phyloP scores from a whole-genome alignment of 1,284 basidiomycete species.

The Cryptococcus sp. region DNA sequence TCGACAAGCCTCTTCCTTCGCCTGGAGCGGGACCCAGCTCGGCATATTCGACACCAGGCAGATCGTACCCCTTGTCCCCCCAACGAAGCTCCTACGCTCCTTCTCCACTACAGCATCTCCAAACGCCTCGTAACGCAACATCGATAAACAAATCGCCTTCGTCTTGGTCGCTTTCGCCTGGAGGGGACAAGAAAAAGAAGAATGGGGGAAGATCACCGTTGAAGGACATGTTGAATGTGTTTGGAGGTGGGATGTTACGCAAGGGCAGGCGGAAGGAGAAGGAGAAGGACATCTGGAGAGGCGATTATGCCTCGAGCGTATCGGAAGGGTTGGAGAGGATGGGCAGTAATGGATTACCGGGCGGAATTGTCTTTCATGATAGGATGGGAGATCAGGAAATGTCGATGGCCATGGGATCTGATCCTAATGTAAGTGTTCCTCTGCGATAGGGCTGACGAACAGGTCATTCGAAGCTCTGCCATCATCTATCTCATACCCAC shows the following conservation, averaged over 20 bases:
- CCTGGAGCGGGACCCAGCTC: slow-evolving; percentile 12
- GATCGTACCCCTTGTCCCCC: background rate
- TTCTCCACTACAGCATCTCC: slow-evolving; percentile 28
- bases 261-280: slow-evolving; percentile 18
- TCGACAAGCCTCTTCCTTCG: slow-evolving; percentile 39
- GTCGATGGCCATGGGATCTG: slow-evolving; percentile 7
- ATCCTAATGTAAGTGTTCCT: slow-evolving; percentile 21
- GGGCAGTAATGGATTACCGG: slow-evolving; percentile 29
- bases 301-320: slow-evolving; percentile 6
- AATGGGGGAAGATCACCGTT: slow-evolving; percentile 29
- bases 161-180: slow-evolving; percentile 24
- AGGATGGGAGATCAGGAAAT: slow-evolving; percentile 42
- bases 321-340: slow-evolving; percentile 11
- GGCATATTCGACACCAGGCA: slow-evolving; percentile 10
- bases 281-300: slow-evolving; percentile 20
- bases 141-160: slow-evolving; percentile 22
- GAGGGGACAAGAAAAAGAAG: slow-evolving; percentile 18
- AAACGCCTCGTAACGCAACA: slow-evolving; percentile 14
- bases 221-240: slow-evolving; percentile 36
- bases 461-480: slow-evolving; percentile 27
- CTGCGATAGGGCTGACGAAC: background rate
- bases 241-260: slow-evolving; percentile 30
- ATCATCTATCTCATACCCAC: slow-evolving; percentile 34
- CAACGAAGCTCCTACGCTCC: slow-evolving; percentile 13
- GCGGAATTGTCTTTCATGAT: slow-evolving; percentile 35